Evolutionary conservation across 768 basidiomycete genomes (phyloP).

Genomic region (Daedaleopsis nitida): DNA sequence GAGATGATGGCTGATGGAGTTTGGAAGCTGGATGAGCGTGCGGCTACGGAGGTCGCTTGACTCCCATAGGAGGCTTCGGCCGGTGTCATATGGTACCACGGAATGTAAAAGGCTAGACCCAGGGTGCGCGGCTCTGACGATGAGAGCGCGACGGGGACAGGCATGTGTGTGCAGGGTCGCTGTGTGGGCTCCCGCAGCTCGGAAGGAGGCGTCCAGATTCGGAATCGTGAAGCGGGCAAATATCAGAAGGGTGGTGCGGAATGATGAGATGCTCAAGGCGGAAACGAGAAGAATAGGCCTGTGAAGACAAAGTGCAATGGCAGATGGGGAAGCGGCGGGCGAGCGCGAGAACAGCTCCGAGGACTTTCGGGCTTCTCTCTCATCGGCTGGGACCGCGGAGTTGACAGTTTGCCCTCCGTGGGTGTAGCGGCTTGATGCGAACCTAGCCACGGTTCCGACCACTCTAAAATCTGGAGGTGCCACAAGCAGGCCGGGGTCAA

Average conservation of each 20-base stretch:
- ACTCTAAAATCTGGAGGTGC: background rate
- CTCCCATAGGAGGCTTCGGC: background rate
- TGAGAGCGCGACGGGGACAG: background rate
- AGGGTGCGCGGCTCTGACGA: background rate
- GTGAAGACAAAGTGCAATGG: background rate
- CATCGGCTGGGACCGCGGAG: conserved; percentile 12
- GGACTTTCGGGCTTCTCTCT: conserved; percentile 17
- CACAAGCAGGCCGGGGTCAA: background rate
- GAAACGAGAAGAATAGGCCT: background rate
- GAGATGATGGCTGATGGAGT: background rate
- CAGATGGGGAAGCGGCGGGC: conserved; percentile 7
- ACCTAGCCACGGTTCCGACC: background rate
- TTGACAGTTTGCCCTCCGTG: conserved; percentile 8
- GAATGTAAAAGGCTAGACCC: background rate
- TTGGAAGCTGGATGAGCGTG: background rate
- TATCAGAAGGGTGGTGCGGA: conserved; percentile 9
- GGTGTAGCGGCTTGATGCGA: conserved; percentile 8
- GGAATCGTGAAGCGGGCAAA: background rate
- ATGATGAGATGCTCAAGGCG: conserved; percentile 1
- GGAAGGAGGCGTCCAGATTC: background rate
- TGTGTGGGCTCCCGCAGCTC: background rate
- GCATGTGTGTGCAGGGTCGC: background rate
- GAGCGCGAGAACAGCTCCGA: conserved; percentile 15
- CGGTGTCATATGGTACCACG: conserved; percentile 5
- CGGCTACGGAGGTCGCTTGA: background rate